Conservation (phyloP, 2,329 filamentous ascomycete genomes). For the Ceratocystis harringtonii region DNA sequence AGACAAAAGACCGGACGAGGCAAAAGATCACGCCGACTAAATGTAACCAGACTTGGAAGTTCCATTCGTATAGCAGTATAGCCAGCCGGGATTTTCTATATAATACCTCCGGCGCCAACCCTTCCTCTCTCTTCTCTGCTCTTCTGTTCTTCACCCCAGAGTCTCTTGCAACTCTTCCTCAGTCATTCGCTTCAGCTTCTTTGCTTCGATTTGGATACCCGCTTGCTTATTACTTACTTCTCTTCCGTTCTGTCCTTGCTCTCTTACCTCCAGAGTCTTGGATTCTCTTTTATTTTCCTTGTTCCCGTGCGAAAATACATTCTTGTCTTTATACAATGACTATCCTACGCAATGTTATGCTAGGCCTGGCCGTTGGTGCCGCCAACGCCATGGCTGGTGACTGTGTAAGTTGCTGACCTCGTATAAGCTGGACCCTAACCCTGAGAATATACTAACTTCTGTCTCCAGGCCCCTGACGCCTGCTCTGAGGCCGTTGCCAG, state of each 20-base stretch:
- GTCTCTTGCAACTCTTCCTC: neutral
- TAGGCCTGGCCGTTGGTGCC: conserved; percentile 6
- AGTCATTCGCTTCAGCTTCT: neutral
- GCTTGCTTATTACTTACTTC: neutral
- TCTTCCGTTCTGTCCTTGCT: neutral
- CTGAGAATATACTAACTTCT: neutral
- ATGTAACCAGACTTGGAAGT: neutral
- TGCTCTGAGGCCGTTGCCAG: conserved; percentile 21
- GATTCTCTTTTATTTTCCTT: neutral
- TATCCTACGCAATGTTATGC: conserved; percentile 12
- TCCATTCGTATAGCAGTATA: neutral
- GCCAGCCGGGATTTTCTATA: neutral
- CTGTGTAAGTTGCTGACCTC: conserved; percentile 8
- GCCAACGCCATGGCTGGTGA: neutral
- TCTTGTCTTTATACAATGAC: conserved; percentile 6
- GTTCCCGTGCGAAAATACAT: neutral
- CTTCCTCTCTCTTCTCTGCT: neutral
- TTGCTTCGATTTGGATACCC: neutral
- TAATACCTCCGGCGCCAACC: neutral
- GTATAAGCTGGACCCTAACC: neutral
- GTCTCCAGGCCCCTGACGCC: neutral
- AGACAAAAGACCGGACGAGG: neutral
- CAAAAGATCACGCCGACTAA: neutral
- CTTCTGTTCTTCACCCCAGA: neutral
- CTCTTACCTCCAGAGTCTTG: neutral